phyloP scores from a whole-genome alignment of 768 basidiomycete species.

The Coprinopsis marcescibilis region DNA sequence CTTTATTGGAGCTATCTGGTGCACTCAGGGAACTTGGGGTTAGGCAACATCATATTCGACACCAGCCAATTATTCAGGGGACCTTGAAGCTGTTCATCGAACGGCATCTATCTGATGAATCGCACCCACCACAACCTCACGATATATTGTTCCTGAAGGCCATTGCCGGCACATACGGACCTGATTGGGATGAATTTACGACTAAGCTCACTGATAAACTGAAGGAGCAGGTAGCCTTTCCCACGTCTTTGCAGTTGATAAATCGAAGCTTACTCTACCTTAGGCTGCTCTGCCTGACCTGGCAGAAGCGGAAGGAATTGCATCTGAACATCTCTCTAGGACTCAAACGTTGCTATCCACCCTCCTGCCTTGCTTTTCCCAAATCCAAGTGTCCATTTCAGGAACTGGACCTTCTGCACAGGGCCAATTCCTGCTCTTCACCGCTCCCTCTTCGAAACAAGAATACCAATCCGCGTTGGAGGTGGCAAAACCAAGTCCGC shows the following conservation, averaged over 20 bases:
- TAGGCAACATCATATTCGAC: constrained; percentile 30
- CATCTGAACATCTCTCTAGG: constrained; percentile 43
- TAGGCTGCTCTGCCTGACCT: not conserved
- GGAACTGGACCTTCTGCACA: constrained; percentile 15
- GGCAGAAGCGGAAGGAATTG: constrained; percentile 10
- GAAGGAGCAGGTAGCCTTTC: constrained; percentile 19
- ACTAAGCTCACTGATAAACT: constrained; percentile 12
- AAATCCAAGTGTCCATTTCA: constrained; percentile 1
- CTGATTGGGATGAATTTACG: constrained; percentile 22
- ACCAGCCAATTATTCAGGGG: constrained; percentile 30
- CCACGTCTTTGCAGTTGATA: not conserved
- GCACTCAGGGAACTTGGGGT: constrained; percentile 53
- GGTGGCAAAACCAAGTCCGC: constrained; percentile 62
- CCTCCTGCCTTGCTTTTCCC: constrained; percentile 32
- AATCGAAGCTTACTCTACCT: not conserved
- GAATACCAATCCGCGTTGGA: constrained; percentile 55
- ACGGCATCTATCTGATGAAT: constrained; percentile 24
- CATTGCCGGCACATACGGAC: constrained; percentile 29
- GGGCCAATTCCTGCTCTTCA: constrained; percentile 39
- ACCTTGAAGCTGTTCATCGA: constrained; percentile 35
- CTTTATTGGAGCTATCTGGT: constrained; percentile 48
- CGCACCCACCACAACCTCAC: constrained; percentile 21
- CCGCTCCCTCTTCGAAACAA: constrained; percentile 46
- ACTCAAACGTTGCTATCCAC: constrained; percentile 59
- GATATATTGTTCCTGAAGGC: constrained; percentile 49